Evolutionary conservation across 73 alveolate species (phyloP).

Genomic region (Symbiodinium pilosum): DNA sequence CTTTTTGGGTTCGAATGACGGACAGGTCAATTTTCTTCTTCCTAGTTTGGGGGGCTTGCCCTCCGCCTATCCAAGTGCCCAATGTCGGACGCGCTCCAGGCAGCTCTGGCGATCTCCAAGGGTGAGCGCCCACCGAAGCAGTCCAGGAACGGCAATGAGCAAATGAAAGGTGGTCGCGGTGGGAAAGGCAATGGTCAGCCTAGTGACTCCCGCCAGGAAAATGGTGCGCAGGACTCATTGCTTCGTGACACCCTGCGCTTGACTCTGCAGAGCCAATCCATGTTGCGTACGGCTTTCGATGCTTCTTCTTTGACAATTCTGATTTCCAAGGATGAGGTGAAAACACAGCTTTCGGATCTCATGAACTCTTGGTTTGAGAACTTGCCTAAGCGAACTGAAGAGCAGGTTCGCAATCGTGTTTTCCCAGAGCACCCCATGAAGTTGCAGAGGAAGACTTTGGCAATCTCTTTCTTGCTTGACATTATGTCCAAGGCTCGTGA

Average conservation of each 20-base stretch:
- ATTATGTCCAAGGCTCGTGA: background rate
- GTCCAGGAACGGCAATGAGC: background rate
- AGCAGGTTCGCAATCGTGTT: constrained; percentile 97
- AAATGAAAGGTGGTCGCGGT: background rate
- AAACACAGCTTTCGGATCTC: background rate
- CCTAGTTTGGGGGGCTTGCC: background rate
- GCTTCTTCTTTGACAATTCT: background rate
- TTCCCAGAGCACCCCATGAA: constrained; percentile 98
- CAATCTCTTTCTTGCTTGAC: too few species aligned
- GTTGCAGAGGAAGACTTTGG: background rate
- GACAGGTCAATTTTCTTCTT: background rate
- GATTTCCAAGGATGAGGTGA: background rate
- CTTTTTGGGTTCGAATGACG: background rate
- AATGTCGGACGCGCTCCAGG: background rate
- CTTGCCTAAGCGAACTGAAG: background rate
- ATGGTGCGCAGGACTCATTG: background rate
- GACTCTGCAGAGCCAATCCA: background rate
- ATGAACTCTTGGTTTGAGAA: background rate
- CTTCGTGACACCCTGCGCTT: background rate
- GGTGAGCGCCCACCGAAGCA: background rate
- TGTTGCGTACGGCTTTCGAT: background rate
- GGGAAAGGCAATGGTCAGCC: background rate
- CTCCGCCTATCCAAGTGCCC: too few species aligned
- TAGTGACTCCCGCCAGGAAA: background rate
- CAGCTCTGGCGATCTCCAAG: background rate